Evolutionary conservation across 805 yeast genomes (phyloP).

Genomic region (Candida boidinii): DNA sequence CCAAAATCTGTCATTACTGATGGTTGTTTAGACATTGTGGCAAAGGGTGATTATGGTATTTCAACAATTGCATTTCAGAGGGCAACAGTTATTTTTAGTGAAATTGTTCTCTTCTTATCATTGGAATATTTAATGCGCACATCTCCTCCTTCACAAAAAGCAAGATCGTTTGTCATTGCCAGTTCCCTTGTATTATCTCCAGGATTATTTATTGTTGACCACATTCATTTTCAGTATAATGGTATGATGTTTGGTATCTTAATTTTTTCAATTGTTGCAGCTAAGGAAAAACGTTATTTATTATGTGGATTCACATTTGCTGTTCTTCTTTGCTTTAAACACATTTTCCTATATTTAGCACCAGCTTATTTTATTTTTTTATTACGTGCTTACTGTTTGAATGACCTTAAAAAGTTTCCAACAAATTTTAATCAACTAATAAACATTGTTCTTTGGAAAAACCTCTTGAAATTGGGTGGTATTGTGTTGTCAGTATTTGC

Average conservation of each 20-base stretch:
- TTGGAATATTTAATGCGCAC: slow-evolving; percentile 63
- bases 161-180: slow-evolving; percentile 64
- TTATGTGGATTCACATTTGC: slow-evolving; percentile 65
- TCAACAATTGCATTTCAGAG: slow-evolving; percentile 84
- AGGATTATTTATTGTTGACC: slow-evolving; percentile 84
- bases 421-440: slow-evolving; percentile 11
- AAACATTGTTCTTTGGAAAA: slow-evolving; percentile 38
- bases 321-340: slow-evolving; percentile 82
- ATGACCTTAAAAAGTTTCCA: slow-evolving; percentile 19
- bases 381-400: slow-evolving; percentile 63
- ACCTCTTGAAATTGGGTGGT: slow-evolving; percentile 51
- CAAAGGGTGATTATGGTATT: slow-evolving; percentile 58
- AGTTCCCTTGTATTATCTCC: slow-evolving; percentile 82
- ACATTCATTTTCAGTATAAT: slow-evolving; percentile 94
- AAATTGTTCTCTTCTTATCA: slow-evolving; percentile 58
- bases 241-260: slow-evolving; percentile 87
- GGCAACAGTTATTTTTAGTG: slow-evolving; percentile 69
- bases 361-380: slow-evolving; percentile 86
- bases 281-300: slow-evolving; percentile 48
- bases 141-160: slow-evolving; percentile 26
- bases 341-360: slow-evolving; percentile 85
- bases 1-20: slow-evolving; percentile 56
- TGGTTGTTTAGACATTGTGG: slow-evolving; percentile 69
- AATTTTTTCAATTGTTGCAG: slow-evolving; percentile 64
- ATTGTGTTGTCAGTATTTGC: slow-evolving; percentile 55